Evolutionary conservation across 495 filamentous ascomycete species (phyloP).

Genomic region (Tuber melanosporum): DNA sequence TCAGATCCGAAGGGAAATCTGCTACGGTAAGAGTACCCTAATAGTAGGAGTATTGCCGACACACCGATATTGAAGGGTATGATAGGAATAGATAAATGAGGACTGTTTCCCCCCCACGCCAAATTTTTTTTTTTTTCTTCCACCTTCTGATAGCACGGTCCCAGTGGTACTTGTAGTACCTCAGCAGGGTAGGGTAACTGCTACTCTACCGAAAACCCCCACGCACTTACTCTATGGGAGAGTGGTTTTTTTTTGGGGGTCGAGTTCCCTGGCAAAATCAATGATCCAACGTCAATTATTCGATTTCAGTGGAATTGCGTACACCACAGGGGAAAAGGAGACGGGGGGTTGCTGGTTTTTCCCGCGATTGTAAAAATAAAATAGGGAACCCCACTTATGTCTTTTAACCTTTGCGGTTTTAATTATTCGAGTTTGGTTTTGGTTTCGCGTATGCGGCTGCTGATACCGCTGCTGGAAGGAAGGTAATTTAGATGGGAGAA

Average conservation of each 20-base stretch:
- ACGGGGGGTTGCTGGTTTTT: not conserved
- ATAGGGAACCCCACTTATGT: not conserved
- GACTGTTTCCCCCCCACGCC: not conserved
- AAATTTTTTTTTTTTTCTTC: not conserved
- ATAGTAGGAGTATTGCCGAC: not conserved
- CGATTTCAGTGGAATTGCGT: conserved; percentile 28
- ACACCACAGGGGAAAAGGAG: not conserved
- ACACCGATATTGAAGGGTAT: not conserved
- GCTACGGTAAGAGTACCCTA: not conserved
- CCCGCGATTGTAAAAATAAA: not conserved
- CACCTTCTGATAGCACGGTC: not conserved
- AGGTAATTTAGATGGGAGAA: not conserved
- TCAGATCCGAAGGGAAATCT: not conserved
- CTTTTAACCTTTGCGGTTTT: not conserved
- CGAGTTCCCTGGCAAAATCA: conserved; percentile 24
- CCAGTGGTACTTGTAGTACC: too few species aligned
- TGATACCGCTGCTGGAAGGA: not conserved
- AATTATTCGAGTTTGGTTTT: not conserved
- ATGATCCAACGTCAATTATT: conserved; percentile 38
- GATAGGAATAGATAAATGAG: not conserved
- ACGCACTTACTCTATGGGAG: not conserved
- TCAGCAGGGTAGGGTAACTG: too few species aligned
- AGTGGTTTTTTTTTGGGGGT: not conserved
- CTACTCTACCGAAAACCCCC: too few species aligned
- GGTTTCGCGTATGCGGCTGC: not conserved